These are phyloP conservation scores for Xylaria grammica DNA, from an alignment of 495 filamentous ascomycete species.

Conservation along the genomic window DNA sequence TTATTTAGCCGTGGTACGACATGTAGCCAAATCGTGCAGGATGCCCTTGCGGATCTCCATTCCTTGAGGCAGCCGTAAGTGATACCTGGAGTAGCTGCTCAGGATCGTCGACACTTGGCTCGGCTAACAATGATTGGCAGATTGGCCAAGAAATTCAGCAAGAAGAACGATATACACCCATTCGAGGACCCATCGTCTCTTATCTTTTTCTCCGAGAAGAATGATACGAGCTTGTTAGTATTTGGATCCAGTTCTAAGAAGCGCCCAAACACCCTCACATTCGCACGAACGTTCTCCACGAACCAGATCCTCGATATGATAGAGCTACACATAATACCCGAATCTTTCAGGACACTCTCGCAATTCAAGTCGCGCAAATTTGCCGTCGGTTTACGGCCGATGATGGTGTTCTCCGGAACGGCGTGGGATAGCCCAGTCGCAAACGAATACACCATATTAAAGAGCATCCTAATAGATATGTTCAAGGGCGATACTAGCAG, in stretches of 20 bases:
- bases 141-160: conserved; percentile 84
- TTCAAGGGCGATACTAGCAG: conserved; percentile 71
- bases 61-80: conserved; percentile 72
- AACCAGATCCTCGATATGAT: conserved; percentile 91
- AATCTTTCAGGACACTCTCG: conserved; percentile 65
- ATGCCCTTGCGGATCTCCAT: conserved; percentile 80
- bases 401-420: conserved; percentile 85
- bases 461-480: conserved; percentile 87
- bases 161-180: conserved; percentile 92
- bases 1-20: conserved; percentile 66
- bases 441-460: conserved; percentile 78
- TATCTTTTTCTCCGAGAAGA: conserved; percentile 94
- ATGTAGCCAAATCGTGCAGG: conserved; percentile 77
- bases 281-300: conserved; percentile 76
- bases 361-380: conserved; percentile 86
- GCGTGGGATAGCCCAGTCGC: conserved; percentile 78
- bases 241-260: conserved; percentile 90
- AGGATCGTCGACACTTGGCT: not conserved
- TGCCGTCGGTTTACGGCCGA: conserved; percentile 80
- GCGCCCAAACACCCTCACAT: conserved; percentile 83
- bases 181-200: conserved; percentile 88
- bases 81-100: not conserved
- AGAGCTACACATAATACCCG: conserved; percentile 78
- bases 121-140: conserved; percentile 4
- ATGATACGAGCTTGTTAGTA: conserved; percentile 78